phyloP scores from a whole-genome alignment of 805 yeast species.

The Metschnikowia baotianmanensis region DNA sequence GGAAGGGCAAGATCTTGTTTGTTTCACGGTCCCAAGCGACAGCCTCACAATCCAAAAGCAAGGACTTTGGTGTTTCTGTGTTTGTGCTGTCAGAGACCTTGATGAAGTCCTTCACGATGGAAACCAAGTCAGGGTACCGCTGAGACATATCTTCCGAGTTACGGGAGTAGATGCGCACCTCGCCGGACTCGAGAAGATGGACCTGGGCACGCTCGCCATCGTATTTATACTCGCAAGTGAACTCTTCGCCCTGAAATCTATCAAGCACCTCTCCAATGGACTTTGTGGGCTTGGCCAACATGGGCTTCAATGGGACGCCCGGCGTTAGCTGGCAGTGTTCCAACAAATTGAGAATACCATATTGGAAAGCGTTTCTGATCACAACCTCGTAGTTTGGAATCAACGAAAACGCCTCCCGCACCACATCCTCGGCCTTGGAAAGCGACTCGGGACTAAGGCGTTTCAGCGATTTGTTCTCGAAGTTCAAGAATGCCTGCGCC shows the following conservation, averaged over 20 bases:
- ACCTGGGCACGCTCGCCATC: slow-evolving; percentile 98
- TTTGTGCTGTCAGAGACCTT: slow-evolving; percentile 24
- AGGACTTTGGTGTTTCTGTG: slow-evolving; percentile 39
- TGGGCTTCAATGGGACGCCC: slow-evolving; percentile 93
- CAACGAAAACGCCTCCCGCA: slow-evolving; percentile 85
- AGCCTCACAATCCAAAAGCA: slow-evolving; percentile 93
- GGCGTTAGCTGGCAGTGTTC: slow-evolving; percentile 77
- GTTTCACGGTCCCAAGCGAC: slow-evolving; percentile 91
- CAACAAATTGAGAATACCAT: slow-evolving; percentile 65
- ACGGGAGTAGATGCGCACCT: slow-evolving; percentile 79
- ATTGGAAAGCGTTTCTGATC: slow-evolving; percentile 58
- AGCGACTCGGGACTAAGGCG: slow-evolving; percentile 42
- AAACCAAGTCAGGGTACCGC: slow-evolving; percentile 85
- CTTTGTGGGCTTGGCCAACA: slow-evolving; percentile 98
- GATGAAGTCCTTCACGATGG: slow-evolving; percentile 61
- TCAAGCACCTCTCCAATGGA: slow-evolving; percentile 90
- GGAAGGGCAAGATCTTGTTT: slow-evolving; percentile 87
- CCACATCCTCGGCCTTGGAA: slow-evolving; percentile 67
- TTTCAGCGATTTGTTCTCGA: slow-evolving; percentile 41
- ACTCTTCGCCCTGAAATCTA: slow-evolving; percentile 76
- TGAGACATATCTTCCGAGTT: slow-evolving; percentile 97
- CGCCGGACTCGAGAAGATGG: slow-evolving; percentile 65
- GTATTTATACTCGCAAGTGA: slow-evolving; percentile 95
- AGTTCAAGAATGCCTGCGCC: slow-evolving; percentile 74
- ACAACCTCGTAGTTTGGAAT: slow-evolving; percentile 86